Evolutionary conservation across 2,329 filamentous ascomycete genomes (phyloP), one percentile per base, ranked within the genome.

Genomic region (Cercospora beticola): DNA sequence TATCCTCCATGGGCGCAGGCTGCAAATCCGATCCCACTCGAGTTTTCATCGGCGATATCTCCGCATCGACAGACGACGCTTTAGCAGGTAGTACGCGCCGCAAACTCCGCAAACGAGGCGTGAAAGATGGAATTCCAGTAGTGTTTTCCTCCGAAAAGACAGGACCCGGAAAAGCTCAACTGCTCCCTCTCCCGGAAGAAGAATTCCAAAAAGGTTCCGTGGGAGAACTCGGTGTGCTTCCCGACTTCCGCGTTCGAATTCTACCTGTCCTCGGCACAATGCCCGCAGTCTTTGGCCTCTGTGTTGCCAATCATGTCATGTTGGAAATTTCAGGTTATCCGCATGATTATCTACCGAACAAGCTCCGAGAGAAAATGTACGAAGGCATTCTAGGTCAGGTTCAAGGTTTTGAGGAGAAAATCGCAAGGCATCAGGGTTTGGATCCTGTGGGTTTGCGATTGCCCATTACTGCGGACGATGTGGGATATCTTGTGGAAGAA

Each of bases 231-330:
- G 92, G 93, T 54, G 92, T 96, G 0, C 86, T 99, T 62, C 92
- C 94, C 1, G 94, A 97, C 78, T 99, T 99, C 79, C 87, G 95
- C 26, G 92, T 97, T 9, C 87, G 95, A n/a, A 99, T 99, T 67
- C 81, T 99, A 8, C 95, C 95, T 0, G 95, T 99, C 0, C 83
- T 99, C 3, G 95, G 95, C 0, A 99, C 95, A 0, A 97, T 99
- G 94, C 95, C 95, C 0, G 94, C 95, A 2, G 90, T 98, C 0
- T 99, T 99, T 79, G 95, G 95, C 8, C 91, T 97, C 66, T 92
- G 91, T 0, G 88, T 92, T 8, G 95, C 95, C 4, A 99, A 98
- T 80, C 93, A 98, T 78, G 89, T 98, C 68, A 94, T 99, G 72
- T 86, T 97, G 66, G 88, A 89, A 67, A 87, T 98, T 58, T 81